Base-by-base conservation (phyloP, 495 filamentous ascomycete species). In the Platismatia glauca region DNA sequence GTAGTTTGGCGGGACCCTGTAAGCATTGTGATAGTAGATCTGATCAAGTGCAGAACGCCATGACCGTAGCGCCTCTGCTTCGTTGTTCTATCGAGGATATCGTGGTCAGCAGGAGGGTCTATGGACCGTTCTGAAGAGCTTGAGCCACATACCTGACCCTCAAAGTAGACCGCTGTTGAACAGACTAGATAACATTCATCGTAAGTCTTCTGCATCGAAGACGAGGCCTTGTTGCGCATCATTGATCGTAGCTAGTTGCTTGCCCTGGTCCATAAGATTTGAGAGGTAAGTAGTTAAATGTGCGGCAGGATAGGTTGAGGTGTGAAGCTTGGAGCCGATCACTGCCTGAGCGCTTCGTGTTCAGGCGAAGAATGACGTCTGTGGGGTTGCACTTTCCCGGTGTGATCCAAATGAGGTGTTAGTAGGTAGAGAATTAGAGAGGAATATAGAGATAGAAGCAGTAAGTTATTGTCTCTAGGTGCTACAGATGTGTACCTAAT, bases 81-180 rank as follows among this genome's bases (percentile, higher is more conserved):
- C 90, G 71, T 97, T 92, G 68, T 91, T 91, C 91, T 96, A 70
- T n/a, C 35, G 61, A 61, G 65, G 15, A 58, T 4, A 27, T 33
- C 5, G 22, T 33, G 35, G 41, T 48, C 20, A 66, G 66, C 59
- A 33, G 35, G 33, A 29, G 55, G 46, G 63, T 65, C 6, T 20
- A 18, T 63, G 56, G 24, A 58, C 55, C 39, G 39, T 55, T 43
- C 68, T 69, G 38, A 12, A 34, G 50, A 48, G 29, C 4, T n/a
- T 53, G 27, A 37, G 34, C 29, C 13, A 59, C 76, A 50, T 74
- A 94, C 91, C 82, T 95, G 88, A 68, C 86, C 86, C 73, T 97
- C 91, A 72, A 94, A 95, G 75, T 95, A 96, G 64, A 96, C 88
- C 62, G 94, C 94, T 13, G 91, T 97, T 2, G 91, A 96, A 73